A percentile compares a stretch with the other conserved stretches of the same genome.
These are phyloP conservation scores for Solanum verrucosum DNA, from an alignment of 257 asterid genomes.

Conservation along the genomic window DNA sequence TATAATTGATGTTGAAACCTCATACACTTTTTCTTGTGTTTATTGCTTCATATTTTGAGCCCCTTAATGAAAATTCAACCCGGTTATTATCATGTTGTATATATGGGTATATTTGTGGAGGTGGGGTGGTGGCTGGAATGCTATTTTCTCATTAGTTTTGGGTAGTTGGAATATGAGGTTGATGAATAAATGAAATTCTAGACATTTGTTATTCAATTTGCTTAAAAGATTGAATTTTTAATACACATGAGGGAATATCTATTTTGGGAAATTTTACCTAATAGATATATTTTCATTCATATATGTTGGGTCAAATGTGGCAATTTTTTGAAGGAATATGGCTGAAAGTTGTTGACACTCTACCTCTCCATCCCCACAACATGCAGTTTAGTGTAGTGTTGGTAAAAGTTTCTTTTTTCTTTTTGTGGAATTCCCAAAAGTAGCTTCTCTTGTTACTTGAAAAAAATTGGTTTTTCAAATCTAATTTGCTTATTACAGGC, in stretches of 20 bases:
- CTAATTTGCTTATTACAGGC: not conserved
- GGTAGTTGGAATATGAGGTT: not conserved
- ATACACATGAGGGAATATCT: not conserved
- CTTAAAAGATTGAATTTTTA: not conserved
- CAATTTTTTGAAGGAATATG: not conserved
- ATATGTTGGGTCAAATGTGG: not conserved
- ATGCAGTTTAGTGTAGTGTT: not conserved
- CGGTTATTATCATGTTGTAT: not conserved
- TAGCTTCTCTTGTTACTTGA: not conserved
- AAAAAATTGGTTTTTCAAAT: not conserved
- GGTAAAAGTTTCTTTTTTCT: not conserved
- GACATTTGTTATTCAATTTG: not conserved
- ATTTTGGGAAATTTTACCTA: not conserved
- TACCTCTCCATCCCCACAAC: not conserved
- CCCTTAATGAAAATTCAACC: not conserved
- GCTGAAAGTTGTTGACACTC: not conserved
- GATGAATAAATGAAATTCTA: not conserved
- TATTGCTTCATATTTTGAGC: not conserved
- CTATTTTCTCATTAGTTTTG: not conserved
- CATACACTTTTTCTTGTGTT: rapidly evolving
- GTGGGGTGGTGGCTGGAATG: not conserved
- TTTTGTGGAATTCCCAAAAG: not conserved
- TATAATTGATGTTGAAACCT: not conserved
- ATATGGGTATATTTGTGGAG: not conserved
- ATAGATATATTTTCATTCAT: not conserved